phyloP scores from a whole-genome alignment of 768 basidiomycete genomes.

The Russula lepida region DNA sequence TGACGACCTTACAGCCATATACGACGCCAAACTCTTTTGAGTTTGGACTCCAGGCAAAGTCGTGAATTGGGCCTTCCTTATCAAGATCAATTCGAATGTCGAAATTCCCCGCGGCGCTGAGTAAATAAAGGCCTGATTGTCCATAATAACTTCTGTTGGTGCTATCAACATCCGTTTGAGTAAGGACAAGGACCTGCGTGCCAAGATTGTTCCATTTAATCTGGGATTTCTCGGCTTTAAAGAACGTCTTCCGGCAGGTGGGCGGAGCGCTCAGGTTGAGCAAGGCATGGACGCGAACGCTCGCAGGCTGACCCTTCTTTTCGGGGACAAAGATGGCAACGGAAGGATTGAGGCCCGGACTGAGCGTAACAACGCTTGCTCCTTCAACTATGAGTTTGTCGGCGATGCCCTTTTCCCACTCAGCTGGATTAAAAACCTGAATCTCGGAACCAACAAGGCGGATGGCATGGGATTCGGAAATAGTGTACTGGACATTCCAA shows the following conservation, averaged over 20 bases:
- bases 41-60: conserved; percentile 93
- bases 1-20: conserved; percentile 78
- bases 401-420: conserved; percentile 70
- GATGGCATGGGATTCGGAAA: conserved; percentile 80
- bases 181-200: conserved; percentile 83
- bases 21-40: conserved; percentile 95
- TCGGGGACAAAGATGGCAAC: conserved; percentile 91
- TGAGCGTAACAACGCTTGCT: conserved; percentile 64
- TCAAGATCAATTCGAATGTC: conserved; percentile 84
- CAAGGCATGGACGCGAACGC: conserved; percentile 76
- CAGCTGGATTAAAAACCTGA: conserved; percentile 74
- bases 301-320: conserved; percentile 93
- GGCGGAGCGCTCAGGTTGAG: conserved; percentile 52
- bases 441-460: conserved; percentile 74
- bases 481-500: conserved; percentile 89
- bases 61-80: conserved; percentile 97
- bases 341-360: conserved; percentile 78
- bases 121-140: conserved; percentile 89
- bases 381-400: conserved; percentile 82
- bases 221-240: conserved; percentile 85
- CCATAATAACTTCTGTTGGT: conserved; percentile 98
- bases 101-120: conserved; percentile 88
- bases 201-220: conserved; percentile 97
- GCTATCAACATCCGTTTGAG: conserved; percentile 95
- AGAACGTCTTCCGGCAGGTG: conserved; percentile 86